phyloP scores from a whole-genome alignment of 345 rosid genomes.

The Melastoma malabathricum region DNA sequence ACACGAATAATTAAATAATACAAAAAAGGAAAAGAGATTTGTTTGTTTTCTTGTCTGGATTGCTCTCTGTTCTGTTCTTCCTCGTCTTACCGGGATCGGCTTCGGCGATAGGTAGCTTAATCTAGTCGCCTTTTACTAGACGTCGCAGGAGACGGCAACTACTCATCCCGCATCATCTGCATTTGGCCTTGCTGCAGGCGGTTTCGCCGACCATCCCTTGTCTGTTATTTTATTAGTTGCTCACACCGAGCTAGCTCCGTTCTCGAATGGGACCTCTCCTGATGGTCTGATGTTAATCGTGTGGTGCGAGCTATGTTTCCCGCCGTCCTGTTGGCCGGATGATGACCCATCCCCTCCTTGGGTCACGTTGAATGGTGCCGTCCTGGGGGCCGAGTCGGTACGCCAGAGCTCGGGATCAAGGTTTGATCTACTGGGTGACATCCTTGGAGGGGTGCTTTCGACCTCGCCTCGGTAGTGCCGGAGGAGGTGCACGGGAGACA shows the following conservation, averaged over 20 bases:
- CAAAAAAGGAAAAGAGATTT: too few relatives aligned
- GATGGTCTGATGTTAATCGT: slow-evolving; percentile 6
- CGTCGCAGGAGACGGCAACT: too few relatives aligned
- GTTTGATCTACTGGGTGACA: slow-evolving; percentile 23
- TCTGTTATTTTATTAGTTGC: background rate
- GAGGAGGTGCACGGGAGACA: slow-evolving; percentile 54
- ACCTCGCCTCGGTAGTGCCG: slow-evolving; percentile 19
- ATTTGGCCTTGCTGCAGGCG: too few relatives aligned
- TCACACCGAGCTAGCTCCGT: background rate
- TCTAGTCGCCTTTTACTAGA: too few relatives aligned
- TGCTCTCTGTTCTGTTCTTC: too few relatives aligned
- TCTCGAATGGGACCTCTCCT: slow-evolving; percentile 9
- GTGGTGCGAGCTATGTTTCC: slow-evolving; percentile 2
- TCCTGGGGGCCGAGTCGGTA: slow-evolving; percentile 15
- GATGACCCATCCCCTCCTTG: slow-evolving; percentile 14
- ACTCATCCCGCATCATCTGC: too few relatives aligned
- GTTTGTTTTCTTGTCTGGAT: too few relatives aligned
- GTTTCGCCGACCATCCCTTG: too few relatives aligned
- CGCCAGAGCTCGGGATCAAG: slow-evolving; percentile 18
- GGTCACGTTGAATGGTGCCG: slow-evolving; percentile 5
- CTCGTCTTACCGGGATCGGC: too few relatives aligned
- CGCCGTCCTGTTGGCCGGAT: slow-evolving; percentile 10
- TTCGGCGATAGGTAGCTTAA: too few relatives aligned
- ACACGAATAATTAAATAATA: too few relatives aligned
- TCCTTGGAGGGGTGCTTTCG: slow-evolving; percentile 15